phyloP scores from a whole-genome alignment of 2,329 filamentous ascomycete genomes.

The Cephalotrichum gorgonifer region DNA sequence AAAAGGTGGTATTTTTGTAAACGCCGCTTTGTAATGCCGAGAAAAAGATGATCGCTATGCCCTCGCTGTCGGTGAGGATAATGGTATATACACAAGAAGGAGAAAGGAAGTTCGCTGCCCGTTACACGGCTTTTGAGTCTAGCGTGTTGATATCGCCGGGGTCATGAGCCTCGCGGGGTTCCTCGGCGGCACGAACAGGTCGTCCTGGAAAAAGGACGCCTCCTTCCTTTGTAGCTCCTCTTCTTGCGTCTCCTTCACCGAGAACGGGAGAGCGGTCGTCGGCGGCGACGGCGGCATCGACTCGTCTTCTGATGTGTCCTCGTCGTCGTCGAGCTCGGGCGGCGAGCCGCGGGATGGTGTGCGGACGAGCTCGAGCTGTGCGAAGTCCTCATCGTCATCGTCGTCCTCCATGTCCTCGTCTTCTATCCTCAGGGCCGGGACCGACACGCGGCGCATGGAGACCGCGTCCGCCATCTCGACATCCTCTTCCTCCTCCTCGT shows the following conservation, averaged over 20 bases:
- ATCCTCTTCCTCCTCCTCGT: conserved; percentile 51
- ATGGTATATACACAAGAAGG: conserved; percentile 7
- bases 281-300: conserved; percentile 64
- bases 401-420: conserved; percentile 37
- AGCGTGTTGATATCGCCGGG: conserved; percentile 50
- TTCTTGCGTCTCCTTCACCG: conserved; percentile 43
- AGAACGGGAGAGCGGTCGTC: conserved; percentile 45
- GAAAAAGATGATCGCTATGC: neutral
- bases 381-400: conserved; percentile 54
- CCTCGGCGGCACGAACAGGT: conserved; percentile 42
- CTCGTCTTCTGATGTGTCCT: conserved; percentile 60
- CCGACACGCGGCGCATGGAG: conserved; percentile 33
- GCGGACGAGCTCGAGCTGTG: conserved; percentile 56
- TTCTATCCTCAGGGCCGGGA: conserved; percentile 18
- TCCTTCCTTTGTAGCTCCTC: conserved; percentile 24
- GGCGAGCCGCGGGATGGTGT: conserved; percentile 58
- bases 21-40: conserved; percentile 5
- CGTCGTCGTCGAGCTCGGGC: conserved; percentile 61
- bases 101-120: neutral
- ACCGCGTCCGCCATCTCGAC: conserved; percentile 42
- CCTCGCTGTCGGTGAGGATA: neutral
- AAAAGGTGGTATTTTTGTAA: neutral
- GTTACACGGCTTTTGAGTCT: too few species aligned
- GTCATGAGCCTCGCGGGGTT: conserved; percentile 40
- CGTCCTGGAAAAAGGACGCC: conserved; percentile 37